Conservation (phyloP, 2,329 filamentous ascomycete genomes). For the Ceratocystis albifundus region DNA sequence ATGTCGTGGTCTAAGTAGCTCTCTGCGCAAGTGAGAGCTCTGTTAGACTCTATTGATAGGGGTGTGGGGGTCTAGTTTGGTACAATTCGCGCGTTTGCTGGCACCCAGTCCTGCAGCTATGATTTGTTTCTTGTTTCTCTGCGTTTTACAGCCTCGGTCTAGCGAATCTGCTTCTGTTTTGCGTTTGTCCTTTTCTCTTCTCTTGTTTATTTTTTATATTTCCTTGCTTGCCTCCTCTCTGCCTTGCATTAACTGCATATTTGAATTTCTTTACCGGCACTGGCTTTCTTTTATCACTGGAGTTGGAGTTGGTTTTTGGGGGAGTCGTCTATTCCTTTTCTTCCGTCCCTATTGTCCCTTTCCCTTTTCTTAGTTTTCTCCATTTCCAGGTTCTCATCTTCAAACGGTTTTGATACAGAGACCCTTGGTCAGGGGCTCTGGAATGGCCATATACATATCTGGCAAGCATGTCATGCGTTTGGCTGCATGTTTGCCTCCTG, state of each 20-base stretch:
- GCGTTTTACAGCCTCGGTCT: slow-evolving; percentile 8
- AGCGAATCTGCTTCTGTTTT: slow-evolving; percentile 21
- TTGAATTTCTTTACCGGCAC: slow-evolving; percentile 24
- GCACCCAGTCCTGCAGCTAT: not conserved
- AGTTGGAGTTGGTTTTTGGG: slow-evolving; percentile 25
- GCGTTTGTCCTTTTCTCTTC: slow-evolving; percentile 22
- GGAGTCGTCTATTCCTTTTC: slow-evolving; percentile 15
- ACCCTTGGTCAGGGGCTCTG: not conserved
- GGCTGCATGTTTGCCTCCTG: not conserved
- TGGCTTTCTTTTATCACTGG: slow-evolving; percentile 18
- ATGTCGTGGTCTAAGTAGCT: slow-evolving; percentile 15
- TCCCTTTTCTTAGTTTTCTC: not conserved
- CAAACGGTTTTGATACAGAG: not conserved
- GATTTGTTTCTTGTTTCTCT: slow-evolving; percentile 21
- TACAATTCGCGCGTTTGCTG: not conserved
- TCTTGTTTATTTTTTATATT: slow-evolving; percentile 13
- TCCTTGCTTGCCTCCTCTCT: slow-evolving; percentile 8
- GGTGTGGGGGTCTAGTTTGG: no score
- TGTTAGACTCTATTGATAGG: not conserved
- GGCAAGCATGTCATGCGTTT: not conserved
- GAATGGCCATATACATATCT: not conserved
- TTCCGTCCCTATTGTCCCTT: slow-evolving; percentile 13
- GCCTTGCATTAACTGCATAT: slow-evolving; percentile 21
- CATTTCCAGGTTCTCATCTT: not conserved
- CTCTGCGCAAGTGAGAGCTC: not conserved